Percentiles rank a stretch among this genome's conserved stretches.
These are phyloP conservation scores for Tricholoma furcatifolium DNA, from an alignment of 768 basidiomycete genomes.

Conservation along the genomic window DNA sequence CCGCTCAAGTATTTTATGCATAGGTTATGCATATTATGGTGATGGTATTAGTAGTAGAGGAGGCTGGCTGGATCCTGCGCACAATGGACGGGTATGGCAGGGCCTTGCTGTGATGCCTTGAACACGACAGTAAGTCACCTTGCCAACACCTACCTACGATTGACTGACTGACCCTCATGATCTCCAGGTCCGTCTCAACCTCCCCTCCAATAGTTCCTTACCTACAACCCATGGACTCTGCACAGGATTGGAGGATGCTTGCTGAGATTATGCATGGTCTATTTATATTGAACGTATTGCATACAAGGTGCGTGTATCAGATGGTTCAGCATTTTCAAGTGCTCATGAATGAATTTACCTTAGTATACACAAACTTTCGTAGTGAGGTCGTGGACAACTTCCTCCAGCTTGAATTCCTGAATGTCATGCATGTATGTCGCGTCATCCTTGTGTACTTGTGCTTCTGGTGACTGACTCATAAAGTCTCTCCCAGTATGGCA, in stretches of 20 bases:
- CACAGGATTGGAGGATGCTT: slow-evolving; percentile 59
- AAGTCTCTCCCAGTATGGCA: slow-evolving; percentile 55
- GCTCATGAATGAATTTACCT: background rate
- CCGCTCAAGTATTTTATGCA: too few species aligned
- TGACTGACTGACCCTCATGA: too few species aligned
- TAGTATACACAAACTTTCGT: slow-evolving; percentile 66
- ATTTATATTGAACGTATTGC: slow-evolving; percentile 86
- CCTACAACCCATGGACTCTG: too few species aligned
- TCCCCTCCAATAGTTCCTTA: too few species aligned
- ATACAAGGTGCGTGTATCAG: slow-evolving; percentile 56
- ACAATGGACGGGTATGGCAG: slow-evolving; percentile 91
- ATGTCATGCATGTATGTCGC: slow-evolving; percentile 62
- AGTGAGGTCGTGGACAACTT: slow-evolving; percentile 87
- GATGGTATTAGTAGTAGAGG: too few species aligned
- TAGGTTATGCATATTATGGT: too few species aligned
- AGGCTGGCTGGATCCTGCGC: too few species aligned
- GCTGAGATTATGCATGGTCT: slow-evolving; percentile 59
- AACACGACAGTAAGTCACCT: slow-evolving; percentile 76
- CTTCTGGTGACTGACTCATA: background rate
- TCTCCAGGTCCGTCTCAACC: too few species aligned
- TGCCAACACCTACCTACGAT: background rate
- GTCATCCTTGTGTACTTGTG: background rate
- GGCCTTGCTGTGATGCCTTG: slow-evolving; percentile 89
- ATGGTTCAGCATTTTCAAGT: background rate
- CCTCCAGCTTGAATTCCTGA: slow-evolving; percentile 85